A percentile compares a stretch with the other conserved stretches of the same genome.
These are phyloP conservation scores for Erodium texanum DNA, from an alignment of 441 rosid species.

Conservation along the genomic window DNA sequence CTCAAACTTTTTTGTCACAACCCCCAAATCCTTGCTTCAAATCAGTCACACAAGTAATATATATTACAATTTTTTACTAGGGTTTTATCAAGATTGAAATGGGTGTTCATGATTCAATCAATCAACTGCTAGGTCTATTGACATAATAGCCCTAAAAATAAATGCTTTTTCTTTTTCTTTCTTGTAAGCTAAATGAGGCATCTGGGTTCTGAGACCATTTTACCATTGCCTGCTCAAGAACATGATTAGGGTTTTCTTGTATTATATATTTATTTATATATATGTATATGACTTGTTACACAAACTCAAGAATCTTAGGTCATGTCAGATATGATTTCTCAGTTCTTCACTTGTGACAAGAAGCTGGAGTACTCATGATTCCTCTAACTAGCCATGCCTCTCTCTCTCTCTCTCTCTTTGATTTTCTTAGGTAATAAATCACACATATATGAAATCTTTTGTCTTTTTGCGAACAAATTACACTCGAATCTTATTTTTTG, in stretches of 20 bases:
- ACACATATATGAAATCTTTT: too few relatives aligned
- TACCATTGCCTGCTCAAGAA: slow-evolving; percentile 15
- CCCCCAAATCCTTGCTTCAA: too few relatives aligned
- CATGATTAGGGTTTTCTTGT: slow-evolving; percentile 23
- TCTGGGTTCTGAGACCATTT: slow-evolving; percentile 10
- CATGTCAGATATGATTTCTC: slow-evolving; percentile 34
- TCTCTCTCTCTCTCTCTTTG: background rate
- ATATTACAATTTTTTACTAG: background rate
- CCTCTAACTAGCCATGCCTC: slow-evolving; percentile 9
- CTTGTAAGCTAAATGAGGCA: background rate
- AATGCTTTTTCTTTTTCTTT: too few relatives aligned
- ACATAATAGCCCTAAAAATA: too few relatives aligned
- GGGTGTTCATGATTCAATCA: slow-evolving; percentile 10
- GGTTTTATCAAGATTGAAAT: slow-evolving; percentile 6
- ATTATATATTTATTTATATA: background rate
- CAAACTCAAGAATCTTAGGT: slow-evolving; percentile 26
- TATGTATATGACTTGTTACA: slow-evolving; percentile 16
- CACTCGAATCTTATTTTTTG: too few relatives aligned
- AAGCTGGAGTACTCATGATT: slow-evolving; percentile 14
- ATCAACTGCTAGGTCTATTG: background rate
- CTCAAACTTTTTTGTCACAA: background rate
- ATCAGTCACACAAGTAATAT: too few relatives aligned
- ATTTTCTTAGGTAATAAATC: too few relatives aligned
- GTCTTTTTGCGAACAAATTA: too few relatives aligned
- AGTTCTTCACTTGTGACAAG: slow-evolving; percentile 19